Evolutionary conservation across 176 grass and related monocot species (phyloP).

Genomic region (Avena insularis): DNA sequence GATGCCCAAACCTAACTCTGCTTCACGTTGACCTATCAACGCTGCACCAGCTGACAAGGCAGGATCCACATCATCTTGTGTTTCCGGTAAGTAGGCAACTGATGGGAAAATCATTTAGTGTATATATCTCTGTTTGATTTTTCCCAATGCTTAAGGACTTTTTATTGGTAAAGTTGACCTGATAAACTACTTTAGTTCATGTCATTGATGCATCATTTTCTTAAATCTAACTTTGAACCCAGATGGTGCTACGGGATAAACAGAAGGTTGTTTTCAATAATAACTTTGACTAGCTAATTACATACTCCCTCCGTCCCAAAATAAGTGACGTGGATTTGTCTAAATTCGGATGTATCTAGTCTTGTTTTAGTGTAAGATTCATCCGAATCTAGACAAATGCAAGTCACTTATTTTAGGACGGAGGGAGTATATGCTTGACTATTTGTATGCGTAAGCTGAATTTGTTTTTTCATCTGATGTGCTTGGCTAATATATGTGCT

Average conservation of each 20-base stretch:
- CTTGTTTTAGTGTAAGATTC: too few species aligned
- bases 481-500: not conserved
- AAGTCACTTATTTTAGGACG: too few species aligned
- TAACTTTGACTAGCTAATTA: not conserved
- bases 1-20: constrained; percentile 26
- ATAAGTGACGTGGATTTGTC: too few species aligned
- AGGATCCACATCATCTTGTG: not conserved
- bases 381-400: too few species aligned
- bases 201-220: not conserved
- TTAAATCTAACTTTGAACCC: not conserved
- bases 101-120: not conserved
- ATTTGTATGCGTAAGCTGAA: not conserved
- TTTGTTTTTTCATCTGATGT: too few species aligned
- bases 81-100: constrained; percentile 16
- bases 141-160: not conserved
- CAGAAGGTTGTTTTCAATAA: too few species aligned
- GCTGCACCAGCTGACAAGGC: not conserved
- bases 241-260: not conserved
- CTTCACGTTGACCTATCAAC: constrained; percentile 26
- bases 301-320: too few species aligned
- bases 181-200: not conserved
- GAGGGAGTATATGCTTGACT: not conserved
- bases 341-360: too few species aligned
- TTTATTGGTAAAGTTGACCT: not conserved
- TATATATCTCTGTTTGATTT: not conserved